Percentiles rank a stretch among this genome's conserved stretches.
These are phyloP conservation scores for Lycium barbarum DNA, from an alignment of 257 asterid species.

Conservation along the genomic window DNA sequence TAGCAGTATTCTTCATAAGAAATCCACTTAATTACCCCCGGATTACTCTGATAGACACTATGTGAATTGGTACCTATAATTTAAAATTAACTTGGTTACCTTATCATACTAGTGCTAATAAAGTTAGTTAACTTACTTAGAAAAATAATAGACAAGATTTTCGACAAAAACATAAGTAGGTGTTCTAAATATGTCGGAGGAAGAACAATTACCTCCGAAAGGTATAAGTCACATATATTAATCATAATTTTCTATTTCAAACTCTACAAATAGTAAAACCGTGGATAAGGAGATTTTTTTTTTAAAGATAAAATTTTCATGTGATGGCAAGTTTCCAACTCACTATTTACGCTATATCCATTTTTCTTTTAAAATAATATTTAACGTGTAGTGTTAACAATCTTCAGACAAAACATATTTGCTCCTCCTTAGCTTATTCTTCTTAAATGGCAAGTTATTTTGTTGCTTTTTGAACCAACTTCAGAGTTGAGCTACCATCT, in stretches of 20 bases:
- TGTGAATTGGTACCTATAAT: too few relatives aligned
- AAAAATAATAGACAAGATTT: too few relatives aligned
- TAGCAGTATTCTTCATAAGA: not conserved
- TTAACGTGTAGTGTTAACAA: too few relatives aligned
- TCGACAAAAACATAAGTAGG: too few relatives aligned
- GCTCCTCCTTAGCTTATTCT: too few relatives aligned
- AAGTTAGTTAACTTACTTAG: not conserved
- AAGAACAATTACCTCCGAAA: too few relatives aligned
- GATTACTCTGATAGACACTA: not conserved
- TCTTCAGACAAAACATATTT: too few relatives aligned
- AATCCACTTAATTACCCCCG: not conserved
- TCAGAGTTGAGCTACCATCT: not conserved
- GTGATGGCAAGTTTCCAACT: rapidly evolving
- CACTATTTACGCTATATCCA: not conserved
- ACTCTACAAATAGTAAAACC: not conserved
- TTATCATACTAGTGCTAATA: too few relatives aligned
- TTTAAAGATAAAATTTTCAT: not conserved
- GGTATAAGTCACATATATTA: not conserved
- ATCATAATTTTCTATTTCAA: not conserved
- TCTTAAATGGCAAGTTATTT: not conserved
- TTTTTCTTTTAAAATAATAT: too few relatives aligned
- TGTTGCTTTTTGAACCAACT: not conserved
- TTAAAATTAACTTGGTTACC: too few relatives aligned
- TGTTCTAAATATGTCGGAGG: too few relatives aligned
- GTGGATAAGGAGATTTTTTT: not conserved